Base-by-base conservation (phyloP, 352 stramenopile genomes). In the Lagenidium sp. region DNA sequence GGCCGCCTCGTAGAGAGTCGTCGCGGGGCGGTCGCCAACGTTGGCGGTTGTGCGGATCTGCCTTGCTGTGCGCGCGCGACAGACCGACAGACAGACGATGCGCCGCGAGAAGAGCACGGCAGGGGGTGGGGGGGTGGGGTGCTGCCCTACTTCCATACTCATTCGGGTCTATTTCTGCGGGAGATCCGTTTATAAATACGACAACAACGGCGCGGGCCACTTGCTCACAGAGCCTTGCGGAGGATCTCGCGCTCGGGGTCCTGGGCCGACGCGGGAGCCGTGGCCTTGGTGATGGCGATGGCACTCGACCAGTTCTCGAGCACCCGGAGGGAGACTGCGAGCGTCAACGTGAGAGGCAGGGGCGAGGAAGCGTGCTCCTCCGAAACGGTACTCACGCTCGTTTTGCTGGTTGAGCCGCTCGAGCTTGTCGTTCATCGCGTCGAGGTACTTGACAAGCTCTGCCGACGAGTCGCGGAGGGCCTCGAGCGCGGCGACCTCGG, bases 241-340 rank as follows among this genome's bases (percentile, higher is more conserved):
- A 85, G 52, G 42, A 89, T 64, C 51, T 84, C 66, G 47, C 26
- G 42, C 62, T 80, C 36, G 55, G 60, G 28, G 51, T 30, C 26
- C 60, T 61, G 34, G 30, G 57, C 37, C n/a, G 37, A 20, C n/a
- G n/a, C n/a, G 2, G 54, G 29, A 26, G 47, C 23, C 19, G 68
- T 65, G 23, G 79, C 55, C 49, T 81, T 89, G 23, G 76, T 77
- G 42, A 89, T 72, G 36, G 64, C 61, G 42, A 89, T 79, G 40
- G 86, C 77, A 43, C 77, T 86, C 4, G 73, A 82, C 77, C 77
- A 89, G 51, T 89, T 89, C 56, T 87, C 74, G 24, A 89, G 51
- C 45, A 89, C 77, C 4, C 74, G 77, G 24, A 89, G 56, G 24
- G 77, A 86, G 47, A 82, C 77, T 89, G 38, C 21, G 13, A 10